Base-by-base conservation (phyloP, 2,329 filamentous ascomycete species). In the Endoconidiophora polonica region DNA sequence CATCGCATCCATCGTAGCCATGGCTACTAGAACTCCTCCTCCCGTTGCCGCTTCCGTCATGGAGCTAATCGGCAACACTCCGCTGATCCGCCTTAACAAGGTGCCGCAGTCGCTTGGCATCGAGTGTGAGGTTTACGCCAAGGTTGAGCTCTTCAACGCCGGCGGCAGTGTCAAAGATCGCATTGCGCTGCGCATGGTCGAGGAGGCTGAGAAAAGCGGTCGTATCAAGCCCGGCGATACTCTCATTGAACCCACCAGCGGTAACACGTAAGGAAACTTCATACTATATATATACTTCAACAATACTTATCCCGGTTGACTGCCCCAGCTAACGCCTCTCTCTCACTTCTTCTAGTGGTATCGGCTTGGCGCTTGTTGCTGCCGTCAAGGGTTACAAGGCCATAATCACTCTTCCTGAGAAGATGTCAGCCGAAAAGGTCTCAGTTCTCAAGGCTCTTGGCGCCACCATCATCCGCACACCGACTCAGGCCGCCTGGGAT, bases 381-480 rank as follows among this genome's bases (percentile, higher is more conserved):
- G 91, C 91, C 14, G 84, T 98, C 61, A 96, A 95, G 71, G 90
- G 88, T 57, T 98, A 96, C 74, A 90, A 90, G 67, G 93, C 88
- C 39, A 96, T 98, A 67, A 98, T 98, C 65, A 98, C 91, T 9
- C 77, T 98, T 43, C 91, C 91, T 47, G 91, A 98, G 69, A 98
- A 98, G 73, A 98, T 98, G 91, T 95, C 87, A 1, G 84, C 87
- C 44, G 91, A 98, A 68, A 98, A 98, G 68, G 91, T 98, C 38
- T 83, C 90, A 2, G 91, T 98, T 24, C 74, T 98, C 55, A 84
- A 87, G 59, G 90, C 91, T 26, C 76, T 98, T 48, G 90, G 90
- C 56, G 91, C 91, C 40, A 95, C 93, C 61, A 96, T 98, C 66
- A 95, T 98, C 64, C 82, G 91, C 49, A 98, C 91, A 3, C 91